Evolutionary conservation across 2,329 filamentous ascomycete genomes (phyloP), one percentile per base, ranked within the genome.

Genomic region (Chaetomium globosum): DNA sequence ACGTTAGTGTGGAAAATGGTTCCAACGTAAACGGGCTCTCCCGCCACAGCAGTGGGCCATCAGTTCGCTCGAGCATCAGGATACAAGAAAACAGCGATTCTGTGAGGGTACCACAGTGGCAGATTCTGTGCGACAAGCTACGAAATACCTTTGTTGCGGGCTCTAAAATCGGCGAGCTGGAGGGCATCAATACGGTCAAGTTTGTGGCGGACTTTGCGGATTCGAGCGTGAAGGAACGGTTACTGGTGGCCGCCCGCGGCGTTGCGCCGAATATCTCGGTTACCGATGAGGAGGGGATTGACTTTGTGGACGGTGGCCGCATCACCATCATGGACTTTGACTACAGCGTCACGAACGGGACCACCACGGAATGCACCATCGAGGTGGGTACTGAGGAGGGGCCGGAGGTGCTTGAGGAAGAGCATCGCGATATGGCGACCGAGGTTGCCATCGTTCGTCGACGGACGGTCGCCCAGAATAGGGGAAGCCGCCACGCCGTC

Each of bases 401-500:
- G 56, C 86, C 90, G 0, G 90, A 92, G 73, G 78, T 87, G 0
- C 78, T 95, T 21, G 86, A 89, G 70, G 91, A 94, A 73, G 89
- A 91, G 71, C 84, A 85, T 68, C 86, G 89, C 26, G 90, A 92
- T 71, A 80, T 94, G 64, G 91, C 89, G 64, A 86, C 88, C 1
- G 91, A 93, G 74, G 90, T 95, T 23, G 91, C 91, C 68, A 87
- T 94, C 71, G 89, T 92, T 59, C 85, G 91, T 70, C 83, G 90
- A 68, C 83, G 91, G 69, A 93, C 91, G 3, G 88, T 90, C 19
- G 84, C 89, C 43, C 86, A 88, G 71, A 83, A 83, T 59, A 81
- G 84, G 69, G 82, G 81, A 64, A 75, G 79, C 54, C 76, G 82
- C 65, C 75, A 77, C 57, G 79, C 79, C 63, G 79, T 79, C 63